phyloP scores from a whole-genome alignment of 2,329 filamentous ascomycete genomes.

The Rhexocercosporidium sp. region DNA sequence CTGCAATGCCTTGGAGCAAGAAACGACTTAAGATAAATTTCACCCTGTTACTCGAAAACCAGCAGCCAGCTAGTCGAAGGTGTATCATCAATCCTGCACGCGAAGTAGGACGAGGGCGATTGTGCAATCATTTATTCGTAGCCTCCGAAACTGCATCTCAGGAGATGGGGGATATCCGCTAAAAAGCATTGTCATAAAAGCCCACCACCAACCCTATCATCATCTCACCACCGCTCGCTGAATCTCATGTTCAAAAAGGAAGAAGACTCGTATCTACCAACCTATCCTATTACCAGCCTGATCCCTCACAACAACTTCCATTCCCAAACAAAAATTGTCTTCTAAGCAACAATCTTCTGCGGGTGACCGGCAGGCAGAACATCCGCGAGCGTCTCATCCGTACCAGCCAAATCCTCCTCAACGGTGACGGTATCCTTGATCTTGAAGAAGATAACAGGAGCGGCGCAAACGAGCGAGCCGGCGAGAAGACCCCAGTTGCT shows the following conservation, averaged over 20 bases:
- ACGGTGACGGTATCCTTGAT: slow-evolving; percentile 82
- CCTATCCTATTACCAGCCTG: not conserved
- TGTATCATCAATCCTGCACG: too few species aligned
- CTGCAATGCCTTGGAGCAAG: too few species aligned
- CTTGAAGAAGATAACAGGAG: slow-evolving; percentile 78
- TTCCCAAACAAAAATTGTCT: not conserved
- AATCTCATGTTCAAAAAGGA: not conserved
- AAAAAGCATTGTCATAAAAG: not conserved
- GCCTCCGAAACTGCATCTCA: not conserved
- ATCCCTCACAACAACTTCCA: not conserved
- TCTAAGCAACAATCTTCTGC: slow-evolving; percentile 23
- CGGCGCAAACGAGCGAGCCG: slow-evolving; percentile 75
- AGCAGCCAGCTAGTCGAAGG: not conserved
- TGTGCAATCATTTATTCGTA: not conserved
- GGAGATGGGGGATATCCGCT: not conserved
- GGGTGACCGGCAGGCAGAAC: slow-evolving; percentile 49
- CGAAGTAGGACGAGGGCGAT: too few species aligned
- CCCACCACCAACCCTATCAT: not conserved
- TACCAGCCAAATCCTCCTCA: slow-evolving; percentile 83
- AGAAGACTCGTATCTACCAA: not conserved
- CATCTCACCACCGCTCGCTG: too few species aligned
- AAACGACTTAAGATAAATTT: too few species aligned
- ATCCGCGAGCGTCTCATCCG: slow-evolving; percentile 80
- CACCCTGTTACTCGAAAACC: too few species aligned
- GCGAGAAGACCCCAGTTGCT: slow-evolving; percentile 77